Evolutionary conservation across 2,329 filamentous ascomycete species (phyloP).

Genomic region (Diaporthe citrichinensis): DNA sequence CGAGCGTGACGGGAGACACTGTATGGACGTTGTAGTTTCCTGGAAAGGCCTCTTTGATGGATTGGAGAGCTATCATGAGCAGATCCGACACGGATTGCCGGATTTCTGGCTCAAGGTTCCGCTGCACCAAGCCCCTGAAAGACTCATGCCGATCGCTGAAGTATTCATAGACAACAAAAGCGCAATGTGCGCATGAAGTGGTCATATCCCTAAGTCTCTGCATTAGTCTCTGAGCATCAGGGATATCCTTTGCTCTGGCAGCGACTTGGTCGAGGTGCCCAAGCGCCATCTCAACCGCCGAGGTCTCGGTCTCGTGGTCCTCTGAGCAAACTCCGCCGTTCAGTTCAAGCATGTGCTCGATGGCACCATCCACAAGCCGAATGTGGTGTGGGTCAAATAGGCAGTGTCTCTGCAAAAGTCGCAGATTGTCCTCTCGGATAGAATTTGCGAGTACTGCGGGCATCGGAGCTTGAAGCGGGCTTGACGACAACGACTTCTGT

Average conservation of each 20-base stretch:
- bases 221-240: constrained; percentile 69
- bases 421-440: constrained; percentile 80
- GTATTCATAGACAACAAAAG: constrained; percentile 73
- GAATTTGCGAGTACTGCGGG: constrained; percentile 64
- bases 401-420: constrained; percentile 82
- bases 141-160: constrained; percentile 67
- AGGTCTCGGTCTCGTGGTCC: constrained; percentile 61
- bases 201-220: constrained; percentile 62
- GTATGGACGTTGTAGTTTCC: constrained; percentile 58
- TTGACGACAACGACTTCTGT: constrained; percentile 51
- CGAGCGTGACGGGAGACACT: background rate
- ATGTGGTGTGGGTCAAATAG: constrained; percentile 82
- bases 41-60: constrained; percentile 64
- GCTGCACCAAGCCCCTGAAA: constrained; percentile 76
- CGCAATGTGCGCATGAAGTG: constrained; percentile 66
- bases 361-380: constrained; percentile 74
- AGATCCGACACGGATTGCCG: constrained; percentile 66
- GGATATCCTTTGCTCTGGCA: constrained; percentile 77
- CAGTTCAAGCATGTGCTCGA: constrained; percentile 68
- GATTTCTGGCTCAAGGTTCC: constrained; percentile 69
- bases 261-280: constrained; percentile 83
- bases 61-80: constrained; percentile 66
- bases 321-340: constrained; percentile 64
- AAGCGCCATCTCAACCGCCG: constrained; percentile 69
- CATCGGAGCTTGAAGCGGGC: constrained; percentile 62